These are phyloP conservation scores for Neurospora sublineolata DNA, from an alignment of 495 filamentous ascomycete genomes.

Conservation along the genomic window DNA sequence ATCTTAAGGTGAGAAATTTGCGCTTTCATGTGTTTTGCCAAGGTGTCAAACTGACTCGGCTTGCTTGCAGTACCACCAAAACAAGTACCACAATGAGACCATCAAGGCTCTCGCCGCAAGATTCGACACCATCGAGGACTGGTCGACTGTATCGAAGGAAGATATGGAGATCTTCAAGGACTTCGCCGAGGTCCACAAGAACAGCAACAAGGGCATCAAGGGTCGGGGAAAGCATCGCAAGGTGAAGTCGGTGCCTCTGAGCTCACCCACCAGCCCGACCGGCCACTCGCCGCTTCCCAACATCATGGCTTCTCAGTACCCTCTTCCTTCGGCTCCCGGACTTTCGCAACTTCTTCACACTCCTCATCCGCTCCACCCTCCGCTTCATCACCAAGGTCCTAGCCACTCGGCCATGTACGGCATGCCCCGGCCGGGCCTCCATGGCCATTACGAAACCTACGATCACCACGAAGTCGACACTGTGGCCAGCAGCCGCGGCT, in stretches of 20 bases:
- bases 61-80: conserved; percentile 68
- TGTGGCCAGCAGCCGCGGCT: conserved; percentile 21
- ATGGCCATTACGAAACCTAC: conserved; percentile 31
- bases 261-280: conserved; percentile 1
- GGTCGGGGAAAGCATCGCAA: conserved; percentile 78
- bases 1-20: conserved; percentile 56
- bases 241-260: conserved; percentile 19
- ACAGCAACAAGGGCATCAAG: conserved; percentile 96
- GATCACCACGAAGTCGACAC: conserved; percentile 32
- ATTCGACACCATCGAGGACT: conserved; percentile 55
- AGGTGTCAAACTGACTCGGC: background rate
- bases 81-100: conserved; percentile 73
- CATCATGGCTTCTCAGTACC: conserved; percentile 6
- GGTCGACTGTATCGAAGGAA: conserved; percentile 47
- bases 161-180: conserved; percentile 81
- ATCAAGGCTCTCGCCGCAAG: conserved; percentile 60
- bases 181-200: conserved; percentile 80
- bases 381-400: conserved; percentile 10
- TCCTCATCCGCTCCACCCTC: conserved; percentile 5
- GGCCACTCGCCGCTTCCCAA: conserved; percentile 2
- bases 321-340: conserved; percentile 12
- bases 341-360: conserved; percentile 14
- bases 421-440: conserved; percentile 17
- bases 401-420: conserved; percentile 18
- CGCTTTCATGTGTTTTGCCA: background rate